These are phyloP conservation scores for Pseudoscleropodium purum DNA, from an alignment of 225 moss, liverwort and hornwort species.

Conservation along the genomic window DNA sequence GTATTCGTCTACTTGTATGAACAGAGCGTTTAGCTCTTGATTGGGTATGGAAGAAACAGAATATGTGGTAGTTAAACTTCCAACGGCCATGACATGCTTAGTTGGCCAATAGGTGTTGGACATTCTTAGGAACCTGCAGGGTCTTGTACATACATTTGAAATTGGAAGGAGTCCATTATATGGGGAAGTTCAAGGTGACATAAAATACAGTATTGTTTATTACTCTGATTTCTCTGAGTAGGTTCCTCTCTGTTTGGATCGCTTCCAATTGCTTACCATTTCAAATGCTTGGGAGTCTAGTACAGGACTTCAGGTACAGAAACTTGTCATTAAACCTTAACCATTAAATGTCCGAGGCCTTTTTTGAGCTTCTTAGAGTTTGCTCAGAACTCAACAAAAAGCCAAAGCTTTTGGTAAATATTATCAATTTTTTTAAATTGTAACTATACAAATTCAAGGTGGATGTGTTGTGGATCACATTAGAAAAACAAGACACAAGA, in stretches of 20 bases:
- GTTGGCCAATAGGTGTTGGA: not conserved
- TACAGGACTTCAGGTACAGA: not conserved
- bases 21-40: conserved; percentile 8
- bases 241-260: not conserved
- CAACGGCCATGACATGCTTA: not conserved
- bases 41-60: not conserved
- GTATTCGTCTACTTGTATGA: not conserved
- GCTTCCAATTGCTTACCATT: not conserved
- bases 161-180: not conserved
- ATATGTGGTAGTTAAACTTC: not conserved
- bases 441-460: not conserved
- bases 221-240: not conserved
- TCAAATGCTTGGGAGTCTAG: not conserved
- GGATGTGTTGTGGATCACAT: not conserved
- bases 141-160: conserved; percentile 33
- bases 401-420: not conserved
- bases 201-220: not conserved
- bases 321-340: not conserved
- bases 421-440: not conserved
- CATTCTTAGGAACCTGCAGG: not conserved
- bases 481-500: not conserved
- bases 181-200: not conserved
- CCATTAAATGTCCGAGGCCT: too few relatives aligned
- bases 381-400: not conserved
- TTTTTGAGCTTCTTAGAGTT: not conserved